phyloP scores from a whole-genome alignment of 2,329 filamentous ascomycete genomes.

The Pseudopithomyces chartarum region DNA sequence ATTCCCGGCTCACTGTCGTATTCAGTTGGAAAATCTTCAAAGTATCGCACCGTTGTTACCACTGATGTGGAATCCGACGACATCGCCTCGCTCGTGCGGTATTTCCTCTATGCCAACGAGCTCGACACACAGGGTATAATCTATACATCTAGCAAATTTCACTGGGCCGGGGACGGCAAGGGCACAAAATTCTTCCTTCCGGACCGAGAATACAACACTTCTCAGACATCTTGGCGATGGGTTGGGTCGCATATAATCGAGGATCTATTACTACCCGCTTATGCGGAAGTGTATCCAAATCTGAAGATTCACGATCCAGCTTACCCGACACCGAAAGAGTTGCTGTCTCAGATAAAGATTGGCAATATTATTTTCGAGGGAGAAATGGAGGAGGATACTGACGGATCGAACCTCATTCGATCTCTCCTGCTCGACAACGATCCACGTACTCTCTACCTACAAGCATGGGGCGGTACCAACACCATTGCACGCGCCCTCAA shows the following conservation, averaged over 20 bases:
- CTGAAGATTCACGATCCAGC: slow-evolving; percentile 9
- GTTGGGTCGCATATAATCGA: slow-evolving; percentile 14
- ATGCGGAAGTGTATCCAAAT: slow-evolving; percentile 14
- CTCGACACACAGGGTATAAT: slow-evolving; percentile 16
- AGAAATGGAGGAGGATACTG: slow-evolving; percentile 16
- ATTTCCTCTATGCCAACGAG: slow-evolving; percentile 16
- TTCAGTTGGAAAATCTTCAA: not conserved
- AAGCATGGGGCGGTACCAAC: slow-evolving; percentile 19
- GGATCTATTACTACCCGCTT: slow-evolving; percentile 11
- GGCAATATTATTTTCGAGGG: slow-evolving; percentile 17
- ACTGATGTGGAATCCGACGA: slow-evolving; percentile 20
- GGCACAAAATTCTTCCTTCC: slow-evolving; percentile 14
- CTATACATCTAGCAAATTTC: slow-evolving; percentile 18
- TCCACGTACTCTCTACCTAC: slow-evolving; percentile 13
- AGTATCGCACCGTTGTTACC: slow-evolving; percentile 16
- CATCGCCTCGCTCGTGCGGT: slow-evolving; percentile 15
- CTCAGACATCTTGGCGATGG: slow-evolving; percentile 17
- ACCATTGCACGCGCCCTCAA: slow-evolving; percentile 17
- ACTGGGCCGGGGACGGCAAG: slow-evolving; percentile 18
- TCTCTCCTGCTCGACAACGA: slow-evolving; percentile 13
- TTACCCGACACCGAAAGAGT: slow-evolving; percentile 12
- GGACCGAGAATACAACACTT: slow-evolving; percentile 16
- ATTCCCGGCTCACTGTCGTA: not conserved
- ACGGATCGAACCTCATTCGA: slow-evolving; percentile 15
- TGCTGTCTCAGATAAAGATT: slow-evolving; percentile 11